Evolutionary conservation across 1,284 basidiomycete genomes (phyloP).

Genomic region (Cystobasidium sp.): DNA sequence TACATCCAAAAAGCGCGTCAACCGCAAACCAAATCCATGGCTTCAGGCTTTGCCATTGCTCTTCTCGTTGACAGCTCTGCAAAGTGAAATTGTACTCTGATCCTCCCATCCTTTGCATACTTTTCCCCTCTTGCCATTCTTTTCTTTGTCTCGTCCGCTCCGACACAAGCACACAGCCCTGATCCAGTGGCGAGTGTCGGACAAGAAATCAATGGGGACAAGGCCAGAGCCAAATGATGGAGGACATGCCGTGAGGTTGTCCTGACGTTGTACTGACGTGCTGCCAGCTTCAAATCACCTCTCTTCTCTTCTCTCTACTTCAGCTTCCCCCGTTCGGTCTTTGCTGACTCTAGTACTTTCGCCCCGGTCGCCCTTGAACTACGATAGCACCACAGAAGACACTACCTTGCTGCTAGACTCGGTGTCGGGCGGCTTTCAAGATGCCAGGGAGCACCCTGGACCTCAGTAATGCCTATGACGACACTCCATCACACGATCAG

Average conservation of each 20-base stretch:
- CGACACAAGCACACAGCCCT: not conserved
- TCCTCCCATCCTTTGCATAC: not conserved
- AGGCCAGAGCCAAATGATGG: not conserved
- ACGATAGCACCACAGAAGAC: too few species aligned
- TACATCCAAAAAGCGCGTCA: conserved; percentile 26
- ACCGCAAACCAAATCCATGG: conserved; percentile 17
- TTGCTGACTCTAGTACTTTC: not conserved
- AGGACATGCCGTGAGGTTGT: not conserved
- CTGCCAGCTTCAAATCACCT: not conserved
- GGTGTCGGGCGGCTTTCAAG: not conserved
- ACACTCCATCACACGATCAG: conserved; percentile 12
- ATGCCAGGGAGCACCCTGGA: conserved; percentile 20
- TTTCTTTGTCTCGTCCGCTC: not conserved
- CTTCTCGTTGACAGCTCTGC: not conserved
- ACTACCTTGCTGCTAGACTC: too few species aligned
- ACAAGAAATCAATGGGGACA: not conserved
- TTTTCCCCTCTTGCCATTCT: not conserved
- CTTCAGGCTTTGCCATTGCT: not conserved
- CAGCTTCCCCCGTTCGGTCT: not conserved
- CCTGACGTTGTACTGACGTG: not conserved
- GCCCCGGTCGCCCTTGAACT: too few species aligned
- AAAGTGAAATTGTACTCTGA: not conserved
- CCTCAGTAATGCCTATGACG: conserved; percentile 12
- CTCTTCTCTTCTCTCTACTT: not conserved
- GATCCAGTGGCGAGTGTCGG: not conserved